Percentiles rank a stretch among this genome's conserved stretches.
These are phyloP conservation scores for Gremmenia infestans DNA, from an alignment of 2,329 filamentous ascomycete genomes.

Conservation along the genomic window DNA sequence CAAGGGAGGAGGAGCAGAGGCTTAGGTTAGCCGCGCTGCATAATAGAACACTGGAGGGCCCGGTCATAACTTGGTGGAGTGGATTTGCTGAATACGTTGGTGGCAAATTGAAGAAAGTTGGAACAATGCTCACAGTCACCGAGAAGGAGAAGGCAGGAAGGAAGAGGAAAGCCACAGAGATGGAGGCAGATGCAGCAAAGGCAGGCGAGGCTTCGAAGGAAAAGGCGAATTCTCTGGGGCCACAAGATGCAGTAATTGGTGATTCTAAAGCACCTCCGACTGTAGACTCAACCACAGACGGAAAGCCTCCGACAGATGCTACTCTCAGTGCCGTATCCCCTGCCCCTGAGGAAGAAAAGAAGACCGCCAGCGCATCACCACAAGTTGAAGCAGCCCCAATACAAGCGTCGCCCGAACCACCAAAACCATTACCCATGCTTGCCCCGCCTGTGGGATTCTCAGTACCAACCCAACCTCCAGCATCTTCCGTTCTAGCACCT, in stretches of 20 bases:
- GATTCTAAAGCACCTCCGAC: not conserved
- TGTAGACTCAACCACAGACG: not conserved
- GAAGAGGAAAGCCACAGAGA: conserved; percentile 54
- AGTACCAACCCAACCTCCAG: conserved; percentile 11
- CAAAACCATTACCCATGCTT: conserved; percentile 5
- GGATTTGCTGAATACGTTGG: conserved; percentile 80
- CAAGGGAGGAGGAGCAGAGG: conserved; percentile 76
- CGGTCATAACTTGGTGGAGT: conserved; percentile 89
- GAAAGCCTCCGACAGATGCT: not conserved
- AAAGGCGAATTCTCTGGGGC: conserved; percentile 6
- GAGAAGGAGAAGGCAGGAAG: conserved; percentile 47
- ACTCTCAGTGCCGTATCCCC: not conserved
- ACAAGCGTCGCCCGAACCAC: conserved; percentile 6
- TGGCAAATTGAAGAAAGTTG: conserved; percentile 66
- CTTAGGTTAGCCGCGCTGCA: conserved; percentile 83
- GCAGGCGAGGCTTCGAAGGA: conserved; percentile 1
- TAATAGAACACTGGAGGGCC: conserved; percentile 79
- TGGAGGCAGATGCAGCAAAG: conserved; percentile 20
- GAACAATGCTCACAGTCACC: conserved; percentile 58
- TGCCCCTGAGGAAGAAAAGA: not conserved
- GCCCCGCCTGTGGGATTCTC: conserved; percentile 5
- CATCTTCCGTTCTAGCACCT: conserved; percentile 23
- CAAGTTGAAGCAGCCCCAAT: not conserved
- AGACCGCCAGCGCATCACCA: not conserved
- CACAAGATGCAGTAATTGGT: not conserved